These are phyloP conservation scores for Trichosporon inkin DNA, from an alignment of 1,284 basidiomycete genomes.

Conservation along the genomic window DNA sequence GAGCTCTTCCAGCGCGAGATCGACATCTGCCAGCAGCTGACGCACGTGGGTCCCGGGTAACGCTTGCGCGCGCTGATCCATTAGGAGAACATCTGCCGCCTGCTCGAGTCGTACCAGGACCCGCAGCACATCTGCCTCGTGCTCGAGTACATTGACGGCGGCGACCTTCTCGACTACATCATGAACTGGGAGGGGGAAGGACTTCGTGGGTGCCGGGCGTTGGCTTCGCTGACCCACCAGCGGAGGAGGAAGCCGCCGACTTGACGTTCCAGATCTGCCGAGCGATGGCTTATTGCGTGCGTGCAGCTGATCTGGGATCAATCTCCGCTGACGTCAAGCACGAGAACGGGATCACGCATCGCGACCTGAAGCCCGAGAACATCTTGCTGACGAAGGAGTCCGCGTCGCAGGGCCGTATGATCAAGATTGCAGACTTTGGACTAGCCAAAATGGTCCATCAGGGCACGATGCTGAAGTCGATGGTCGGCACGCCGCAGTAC, in stretches of 20 bases:
- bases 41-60: slow-evolving; percentile 56
- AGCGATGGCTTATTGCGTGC: slow-evolving; percentile 50
- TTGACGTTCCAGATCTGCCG: slow-evolving; percentile 47
- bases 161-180: slow-evolving; percentile 81
- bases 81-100: slow-evolving; percentile 69
- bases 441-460: slow-evolving; percentile 67
- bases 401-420: slow-evolving; percentile 25
- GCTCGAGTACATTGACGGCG: slow-evolving; percentile 66
- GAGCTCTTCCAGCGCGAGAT: slow-evolving; percentile 68
- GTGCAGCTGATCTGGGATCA: slow-evolving; percentile 18
- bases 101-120: slow-evolving; percentile 72
- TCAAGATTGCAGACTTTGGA: slow-evolving; percentile 80
- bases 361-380: slow-evolving; percentile 81
- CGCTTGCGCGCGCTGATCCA: background rate
- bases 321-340: slow-evolving; percentile 45
- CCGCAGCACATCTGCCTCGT: slow-evolving; percentile 60
- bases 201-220: slow-evolving; percentile 55
- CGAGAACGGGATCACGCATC: slow-evolving; percentile 62
- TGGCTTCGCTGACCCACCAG: slow-evolving; percentile 23
- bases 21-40: slow-evolving; percentile 65
- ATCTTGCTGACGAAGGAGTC: slow-evolving; percentile 44
- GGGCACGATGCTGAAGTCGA: slow-evolving; percentile 46
- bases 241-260: slow-evolving; percentile 42
- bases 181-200: slow-evolving; percentile 54
- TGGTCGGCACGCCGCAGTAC: slow-evolving; percentile 52